phyloP scores from a whole-genome alignment of 2,329 filamentous ascomycete genomes.

The Hypocrella siamensis region DNA sequence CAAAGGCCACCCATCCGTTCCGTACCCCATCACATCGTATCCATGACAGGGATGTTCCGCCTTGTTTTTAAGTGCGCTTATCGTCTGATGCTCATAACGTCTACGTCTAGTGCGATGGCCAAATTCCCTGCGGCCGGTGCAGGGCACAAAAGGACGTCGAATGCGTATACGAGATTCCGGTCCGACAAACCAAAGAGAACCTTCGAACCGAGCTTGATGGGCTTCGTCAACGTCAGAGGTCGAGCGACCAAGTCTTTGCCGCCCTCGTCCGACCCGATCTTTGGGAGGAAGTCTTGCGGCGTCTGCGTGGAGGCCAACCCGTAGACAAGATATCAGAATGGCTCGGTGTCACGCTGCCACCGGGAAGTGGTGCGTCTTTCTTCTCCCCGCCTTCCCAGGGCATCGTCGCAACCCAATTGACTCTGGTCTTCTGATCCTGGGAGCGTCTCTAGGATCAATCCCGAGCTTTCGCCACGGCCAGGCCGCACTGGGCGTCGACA shows the following conservation, averaged over 20 bases:
- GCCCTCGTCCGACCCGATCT: conserved; percentile 35
- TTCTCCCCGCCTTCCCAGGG: conserved; percentile 10
- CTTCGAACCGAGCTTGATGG: conserved; percentile 43
- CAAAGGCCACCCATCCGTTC: background rate
- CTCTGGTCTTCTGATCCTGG: no score
- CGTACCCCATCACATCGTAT: background rate
- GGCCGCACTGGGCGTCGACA: conserved; percentile 14
- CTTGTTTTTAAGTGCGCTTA: background rate
- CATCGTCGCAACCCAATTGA: no score
- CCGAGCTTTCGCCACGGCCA: conserved; percentile 10
- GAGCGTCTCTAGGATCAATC: conserved; percentile 3
- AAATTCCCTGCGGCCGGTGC: conserved; percentile 39
- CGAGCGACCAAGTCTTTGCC: conserved; percentile 37
- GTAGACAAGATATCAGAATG: conserved; percentile 41
- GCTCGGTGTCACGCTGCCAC: conserved; percentile 21
- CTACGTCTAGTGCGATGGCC: conserved; percentile 37
- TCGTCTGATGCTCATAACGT: background rate
- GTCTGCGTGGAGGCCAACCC: conserved; percentile 36
- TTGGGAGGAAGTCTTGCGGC: conserved; percentile 37
- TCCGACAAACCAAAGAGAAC: conserved; percentile 48
- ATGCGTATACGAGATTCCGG: conserved; percentile 45
- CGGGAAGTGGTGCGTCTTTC: conserved; percentile 12
- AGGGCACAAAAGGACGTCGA: conserved; percentile 35
- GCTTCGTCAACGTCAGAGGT: conserved; percentile 36
- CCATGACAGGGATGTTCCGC: background rate